Evolutionary conservation across 805 yeast genomes (phyloP).

Genomic region (Kodamaea laetipori): DNA sequence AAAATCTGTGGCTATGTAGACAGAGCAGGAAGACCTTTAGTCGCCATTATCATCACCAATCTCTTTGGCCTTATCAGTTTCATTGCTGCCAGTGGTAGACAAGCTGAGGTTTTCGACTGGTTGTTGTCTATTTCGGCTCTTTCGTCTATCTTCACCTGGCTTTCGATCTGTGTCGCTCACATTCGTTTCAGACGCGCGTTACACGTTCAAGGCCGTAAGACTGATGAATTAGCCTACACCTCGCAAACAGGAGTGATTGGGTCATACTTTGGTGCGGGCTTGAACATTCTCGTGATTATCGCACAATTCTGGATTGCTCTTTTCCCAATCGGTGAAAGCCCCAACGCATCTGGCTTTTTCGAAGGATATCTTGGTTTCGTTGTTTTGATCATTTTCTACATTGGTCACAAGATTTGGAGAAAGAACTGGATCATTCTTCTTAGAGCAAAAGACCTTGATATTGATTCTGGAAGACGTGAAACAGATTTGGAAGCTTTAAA

Average conservation of each 20-base stretch:
- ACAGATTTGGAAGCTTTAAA: constrained; percentile 28
- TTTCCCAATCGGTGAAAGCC: constrained; percentile 27
- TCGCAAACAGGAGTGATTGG: constrained; percentile 30
- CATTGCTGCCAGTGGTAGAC: constrained; percentile 46
- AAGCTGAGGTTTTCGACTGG: constrained; percentile 28
- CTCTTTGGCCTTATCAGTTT: constrained; percentile 63
- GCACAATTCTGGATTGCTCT: constrained; percentile 33
- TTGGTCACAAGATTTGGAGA: constrained; percentile 32
- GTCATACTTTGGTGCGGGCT: constrained; percentile 24
- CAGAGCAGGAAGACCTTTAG: constrained; percentile 67
- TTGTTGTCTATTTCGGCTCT: constrained; percentile 29
- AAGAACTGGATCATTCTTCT: constrained; percentile 28
- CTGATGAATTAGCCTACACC: constrained; percentile 25
- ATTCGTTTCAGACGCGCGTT: constrained; percentile 30
- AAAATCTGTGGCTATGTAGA: constrained; percentile 60
- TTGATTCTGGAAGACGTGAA: constrained; percentile 32
- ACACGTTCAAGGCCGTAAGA: constrained; percentile 23
- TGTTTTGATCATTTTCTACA: constrained; percentile 25
- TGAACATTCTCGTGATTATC: constrained; percentile 25
- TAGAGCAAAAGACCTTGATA: constrained; percentile 25
- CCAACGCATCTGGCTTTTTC: constrained; percentile 27
- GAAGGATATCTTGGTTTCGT: constrained; percentile 29
- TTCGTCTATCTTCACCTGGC: constrained; percentile 32
- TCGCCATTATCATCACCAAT: constrained; percentile 53
- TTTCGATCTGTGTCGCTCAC: constrained; percentile 28